Conservation (phyloP, 352 stramenopile species). For the Phytophthora tubulina region DNA sequence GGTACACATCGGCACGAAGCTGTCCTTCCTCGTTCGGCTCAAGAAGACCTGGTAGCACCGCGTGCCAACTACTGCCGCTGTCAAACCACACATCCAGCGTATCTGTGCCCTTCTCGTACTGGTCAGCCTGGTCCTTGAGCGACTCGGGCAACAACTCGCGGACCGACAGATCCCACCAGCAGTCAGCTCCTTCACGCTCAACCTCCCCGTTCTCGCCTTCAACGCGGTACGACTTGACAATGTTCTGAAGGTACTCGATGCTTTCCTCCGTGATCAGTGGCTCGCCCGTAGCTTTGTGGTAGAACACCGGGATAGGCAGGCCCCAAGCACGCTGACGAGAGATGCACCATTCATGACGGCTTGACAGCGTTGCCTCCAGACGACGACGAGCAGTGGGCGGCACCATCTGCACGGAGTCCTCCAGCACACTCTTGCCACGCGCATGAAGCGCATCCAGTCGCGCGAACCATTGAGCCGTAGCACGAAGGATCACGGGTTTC, state of each 20-base stretch:
- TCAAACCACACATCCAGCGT: conserved; percentile 99
- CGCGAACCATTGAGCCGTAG: conserved; percentile 99
- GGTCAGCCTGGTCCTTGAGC: conserved; percentile 76
- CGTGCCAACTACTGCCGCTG: conserved; percentile 89
- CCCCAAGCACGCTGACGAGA: conserved; percentile 98
- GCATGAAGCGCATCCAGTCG: conserved; percentile 95
- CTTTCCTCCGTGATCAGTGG: conserved; percentile 93
- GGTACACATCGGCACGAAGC: conserved; percentile 96
- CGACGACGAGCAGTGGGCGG: conserved; percentile 86
- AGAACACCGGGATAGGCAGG: conserved; percentile 99
- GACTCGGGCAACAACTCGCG: conserved; percentile 69
- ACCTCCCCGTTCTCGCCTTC: conserved; percentile 36
- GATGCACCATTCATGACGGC: conserved; percentile 98
- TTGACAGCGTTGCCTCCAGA: conserved; percentile 88
- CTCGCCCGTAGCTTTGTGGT: conserved; percentile 91
- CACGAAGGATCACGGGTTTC: conserved; percentile 98
- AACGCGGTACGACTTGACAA: conserved; percentile 60
- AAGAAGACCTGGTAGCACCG: conserved; percentile 51
- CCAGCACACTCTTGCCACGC: conserved; percentile 60
- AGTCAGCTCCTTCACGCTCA: conserved; percentile 93
- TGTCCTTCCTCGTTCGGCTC: conserved; percentile 57
- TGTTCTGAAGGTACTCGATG: conserved; percentile 85
- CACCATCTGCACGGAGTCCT: conserved; percentile 92
- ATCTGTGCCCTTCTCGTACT: conserved; percentile 96
- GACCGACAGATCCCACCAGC: conserved; percentile 95